Conservation (phyloP, 768 basidiomycete genomes). For the Botryobasidium botryosum region DNA sequence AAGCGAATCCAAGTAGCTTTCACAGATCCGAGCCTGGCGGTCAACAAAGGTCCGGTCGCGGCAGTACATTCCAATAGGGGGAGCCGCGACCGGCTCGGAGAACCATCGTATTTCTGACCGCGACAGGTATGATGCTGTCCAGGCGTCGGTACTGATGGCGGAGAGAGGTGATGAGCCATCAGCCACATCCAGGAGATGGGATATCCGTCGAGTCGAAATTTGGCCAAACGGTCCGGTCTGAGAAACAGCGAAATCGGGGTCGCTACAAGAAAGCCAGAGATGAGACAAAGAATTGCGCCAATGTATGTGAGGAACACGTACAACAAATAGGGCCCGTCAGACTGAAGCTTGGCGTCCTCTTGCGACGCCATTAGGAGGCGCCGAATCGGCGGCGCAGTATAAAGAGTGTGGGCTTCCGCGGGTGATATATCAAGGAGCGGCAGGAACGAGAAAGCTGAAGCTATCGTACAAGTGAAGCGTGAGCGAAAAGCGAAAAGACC, state of each 20-base stretch:
- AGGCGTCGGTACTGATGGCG: constrained; percentile 43
- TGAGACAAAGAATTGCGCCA: too few relatives aligned
- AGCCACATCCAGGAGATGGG: constrained; percentile 22
- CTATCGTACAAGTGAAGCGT: constrained; percentile 2
- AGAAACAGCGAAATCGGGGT: constrained; percentile 34
- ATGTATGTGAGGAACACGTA: constrained; percentile 3
- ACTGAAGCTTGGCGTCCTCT: constrained; percentile 28
- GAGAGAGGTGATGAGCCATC: constrained; percentile 34
- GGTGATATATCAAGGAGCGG: constrained; percentile 47
- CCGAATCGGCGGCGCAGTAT: constrained; percentile 41
- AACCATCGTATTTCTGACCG: constrained; percentile 70
- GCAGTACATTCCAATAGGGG: constrained; percentile 57
- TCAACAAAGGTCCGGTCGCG: constrained; percentile 68
- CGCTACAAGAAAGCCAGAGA: constrained; percentile 34
- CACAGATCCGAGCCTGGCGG: constrained; percentile 37
- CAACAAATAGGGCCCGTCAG: constrained; percentile 15
- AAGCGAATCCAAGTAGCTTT: constrained; percentile 56
- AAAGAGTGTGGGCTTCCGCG: constrained; percentile 44
- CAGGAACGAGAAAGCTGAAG: constrained; percentile 66
- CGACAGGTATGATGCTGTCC: constrained; percentile 67
- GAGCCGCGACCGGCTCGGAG: constrained; percentile 71
- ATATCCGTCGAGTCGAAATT: constrained; percentile 20
- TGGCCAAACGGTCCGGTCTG: constrained; percentile 21
- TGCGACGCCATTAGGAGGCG: constrained; percentile 34
- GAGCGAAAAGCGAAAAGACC: too few relatives aligned